Base-by-base conservation (phyloP, 192 early-diverging fungal genomes). In the Pilobolus umbonatus region DNA sequence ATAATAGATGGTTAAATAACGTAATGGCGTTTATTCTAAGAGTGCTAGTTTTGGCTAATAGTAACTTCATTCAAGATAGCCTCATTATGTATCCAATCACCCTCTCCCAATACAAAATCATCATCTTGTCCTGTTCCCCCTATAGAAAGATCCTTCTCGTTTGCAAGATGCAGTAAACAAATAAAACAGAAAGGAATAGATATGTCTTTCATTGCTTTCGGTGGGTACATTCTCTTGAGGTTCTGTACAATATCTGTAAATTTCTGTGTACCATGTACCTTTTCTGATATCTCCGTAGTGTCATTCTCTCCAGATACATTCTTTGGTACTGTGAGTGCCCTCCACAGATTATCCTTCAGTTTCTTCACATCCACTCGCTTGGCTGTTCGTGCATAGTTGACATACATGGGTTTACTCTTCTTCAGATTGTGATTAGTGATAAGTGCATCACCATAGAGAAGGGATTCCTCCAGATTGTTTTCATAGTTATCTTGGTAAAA, bases 121-220 rank as follows among this genome's bases (percentile, higher is more conserved):
- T 57, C 55, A 1, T 44, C 55, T 50, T 64, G 46, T 11, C 25
- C 38, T 47, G 29, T 24, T n/a, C 62, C 55, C 26, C 25, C n/a
- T 24, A 64, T 64, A 7, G 44, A 62, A 21, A 98, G 71, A 52
- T 87, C 84, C 64, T 92, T 85, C 69, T 98, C 95, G 66, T 98
- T 96, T 30, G 94, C 94, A 62, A 98, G 67, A 81, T 98, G 96
- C 60, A 98, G 71, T 48, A 98, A 68, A 60, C 94, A 96, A 57
- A 98, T 97, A 69, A 98, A 98, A 72, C 94, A 95, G 64, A 91
- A 98, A 26, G 93, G 85, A n/a, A 95, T 85, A 2, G 94, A 96
- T 57, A 98, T 95, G 43, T 98, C 96, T 56, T 84, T 80, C 55
- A 92, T 78, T 55, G 81, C 85, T 45, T 92, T 81, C 26, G 77